Evolutionary conservation across 352 stramenopile genomes (phyloP), one percentile per base, ranked within the genome.

Genomic region (Pythium volutum): DNA sequence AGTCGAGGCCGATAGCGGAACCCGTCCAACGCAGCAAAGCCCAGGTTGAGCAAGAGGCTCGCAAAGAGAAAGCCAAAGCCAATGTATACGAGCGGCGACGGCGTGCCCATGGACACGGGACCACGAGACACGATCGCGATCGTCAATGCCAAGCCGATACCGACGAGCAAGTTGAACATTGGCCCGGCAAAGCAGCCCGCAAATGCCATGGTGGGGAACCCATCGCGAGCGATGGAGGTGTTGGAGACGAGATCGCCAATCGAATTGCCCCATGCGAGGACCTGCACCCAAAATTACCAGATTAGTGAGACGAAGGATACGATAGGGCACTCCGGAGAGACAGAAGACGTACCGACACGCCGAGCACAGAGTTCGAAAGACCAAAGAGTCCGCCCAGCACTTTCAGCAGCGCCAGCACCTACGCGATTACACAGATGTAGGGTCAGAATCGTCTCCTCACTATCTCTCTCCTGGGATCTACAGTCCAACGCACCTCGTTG

Each of bases 161-260:
- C 84, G 7, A 91, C 60, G 12, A 93, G 71, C 29, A 93, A 58
- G 34, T 91, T 91, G 66, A 91, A 91, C 75, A 91, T 89, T 18
- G 84, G 84, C 0, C 84, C 82, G 22, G 81, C 84, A 46, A 93
- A 93, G 67, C 84, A 93, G 22, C 84, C 82, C 18, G 81, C 81
- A 36, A 93, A 91, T 9, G 84, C 82, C 84, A 93, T 93, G 5
- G 79, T 89, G 1, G 84, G 84, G 51, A 91, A 91, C 7, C 84
- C 84, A 47, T 91, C 81, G 14, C 82, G 73, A 7, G 84, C 84
- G 50, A 93, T 91, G 0, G 84, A 79, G 26, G 84, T 90, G 57
- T 91, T 88, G 3, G 84, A 89, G 9, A 91, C 79, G 4, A 93
- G 67, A 47, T 91, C 84, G 2, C 81, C 81, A 27, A 93, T 86